phyloP scores from a whole-genome alignment of 257 asterid species.

The Solanum arcanum region DNA sequence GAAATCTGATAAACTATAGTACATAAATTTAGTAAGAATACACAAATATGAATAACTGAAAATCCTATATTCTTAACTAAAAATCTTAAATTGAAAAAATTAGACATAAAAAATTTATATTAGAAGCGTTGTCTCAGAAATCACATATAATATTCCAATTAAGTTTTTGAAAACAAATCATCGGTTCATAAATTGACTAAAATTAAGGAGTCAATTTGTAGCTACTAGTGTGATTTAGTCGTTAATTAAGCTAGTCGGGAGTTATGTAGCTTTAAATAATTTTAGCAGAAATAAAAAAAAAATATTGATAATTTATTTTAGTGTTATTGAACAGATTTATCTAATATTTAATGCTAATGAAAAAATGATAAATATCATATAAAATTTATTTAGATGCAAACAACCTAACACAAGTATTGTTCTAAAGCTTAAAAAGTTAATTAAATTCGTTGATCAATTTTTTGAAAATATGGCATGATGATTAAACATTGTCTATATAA shows the following conservation, averaged over 20 bases:
- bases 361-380: background rate
- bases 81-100: background rate
- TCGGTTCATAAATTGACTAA: background rate
- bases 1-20: background rate
- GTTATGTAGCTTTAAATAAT: background rate
- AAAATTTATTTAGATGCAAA: background rate
- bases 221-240: background rate
- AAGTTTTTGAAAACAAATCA: background rate
- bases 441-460: background rate
- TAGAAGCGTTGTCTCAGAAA: fast-evolving
- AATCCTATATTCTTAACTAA: background rate
- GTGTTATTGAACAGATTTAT: fast-evolving
- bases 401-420: background rate
- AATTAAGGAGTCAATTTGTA: background rate
- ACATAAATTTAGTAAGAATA: background rate
- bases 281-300: background rate
- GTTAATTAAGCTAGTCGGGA: background rate
- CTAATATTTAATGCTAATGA: background rate
- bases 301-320: background rate
- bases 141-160: too few species aligned
- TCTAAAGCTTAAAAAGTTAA: background rate
- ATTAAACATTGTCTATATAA: background rate
- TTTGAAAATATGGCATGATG: background rate
- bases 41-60: too few species aligned
- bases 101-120: too few species aligned